Evolutionary conservation across 2,329 filamentous ascomycete genomes (phyloP), one percentile per base, ranked within the genome.

Genomic region (Ceratocystis diversiconidia): DNA sequence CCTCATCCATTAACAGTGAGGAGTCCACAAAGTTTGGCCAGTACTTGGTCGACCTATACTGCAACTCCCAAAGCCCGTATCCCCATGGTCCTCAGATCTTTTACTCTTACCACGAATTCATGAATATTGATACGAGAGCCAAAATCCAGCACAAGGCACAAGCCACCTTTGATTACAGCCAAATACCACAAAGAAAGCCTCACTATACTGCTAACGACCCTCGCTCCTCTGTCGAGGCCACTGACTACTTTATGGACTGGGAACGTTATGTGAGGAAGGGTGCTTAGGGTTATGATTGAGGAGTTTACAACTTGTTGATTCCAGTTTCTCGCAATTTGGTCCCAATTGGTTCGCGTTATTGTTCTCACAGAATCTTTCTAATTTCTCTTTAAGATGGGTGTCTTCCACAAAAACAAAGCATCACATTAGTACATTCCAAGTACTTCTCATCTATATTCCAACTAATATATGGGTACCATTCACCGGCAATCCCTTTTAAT

Each of bases 191-290:
- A 30, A 30, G 22, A 8, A 59, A 59, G 55, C 25, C 30, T 30
- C 55, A 59, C 55, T 59, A 59, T 30, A 59, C 12, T 10, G 55
- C 55, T 15, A 59, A 59, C 25, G 55, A 59, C 28, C 55, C 55
- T 6, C 55, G 55, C 25, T 59, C 55, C 15, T 30, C 55, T 10
- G 28, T 36, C 5, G 55, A 59, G n/a, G 55, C 55, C 7, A 59
- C 7, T 30, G 55, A 59, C 28, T 59, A 59, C 28, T 59, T 59
- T 32, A 32, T 59, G 55, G 55, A 36, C 55, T 59, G 55, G 55
- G 55, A 59, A 22, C 55, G 55, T 5, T 59, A 59, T 8, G 7
- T n/a, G 15, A 59, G 17, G 17, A 10, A n/a, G 6, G 22, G 55
- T 19, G 12, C 6, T 36, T 59, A 59, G 55, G 55, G 55, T n/a